Percentiles rank a stretch among this genome's conserved stretches.
These are phyloP conservation scores for Pleoardoris graminearum DNA, from an alignment of 2,329 filamentous ascomycete species.

Conservation along the genomic window DNA sequence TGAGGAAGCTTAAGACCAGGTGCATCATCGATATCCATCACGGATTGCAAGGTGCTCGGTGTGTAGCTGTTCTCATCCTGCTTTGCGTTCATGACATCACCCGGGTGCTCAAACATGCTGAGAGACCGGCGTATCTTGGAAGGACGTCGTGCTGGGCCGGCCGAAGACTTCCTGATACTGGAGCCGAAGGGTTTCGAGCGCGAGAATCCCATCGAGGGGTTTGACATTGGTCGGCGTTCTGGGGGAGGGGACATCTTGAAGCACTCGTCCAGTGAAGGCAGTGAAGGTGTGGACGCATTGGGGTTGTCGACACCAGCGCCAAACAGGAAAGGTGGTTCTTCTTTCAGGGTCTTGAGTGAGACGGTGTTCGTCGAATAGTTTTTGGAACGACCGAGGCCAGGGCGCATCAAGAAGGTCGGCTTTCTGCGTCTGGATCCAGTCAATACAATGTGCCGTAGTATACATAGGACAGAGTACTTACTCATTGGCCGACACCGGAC, in stretches of 20 bases:
- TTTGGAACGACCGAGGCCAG: conserved; percentile 75
- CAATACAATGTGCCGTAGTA: conserved; percentile 17
- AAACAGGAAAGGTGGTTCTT: conserved; percentile 75
- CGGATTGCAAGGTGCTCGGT: conserved; percentile 66
- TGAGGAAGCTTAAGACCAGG: conserved; percentile 78
- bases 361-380: conserved; percentile 70
- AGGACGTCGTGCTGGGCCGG: conserved; percentile 68
- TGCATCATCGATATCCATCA: conserved; percentile 81
- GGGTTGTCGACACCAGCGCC: conserved; percentile 57
- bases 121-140: conserved; percentile 79
- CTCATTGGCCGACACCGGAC: conserved; percentile 44
- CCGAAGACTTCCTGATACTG: conserved; percentile 65
- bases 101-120: conserved; percentile 96
- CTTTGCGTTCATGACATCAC: conserved; percentile 74
- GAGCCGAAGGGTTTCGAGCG: conserved; percentile 65
- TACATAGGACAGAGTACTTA: conserved; percentile 24
- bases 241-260: conserved; percentile 79
- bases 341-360: conserved; percentile 61
- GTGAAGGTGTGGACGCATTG: conserved; percentile 64
- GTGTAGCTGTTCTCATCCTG: conserved; percentile 67
- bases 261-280: conserved; percentile 77
- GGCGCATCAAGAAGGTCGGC: conserved; percentile 66
- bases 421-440: conserved; percentile 36
- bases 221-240: conserved; percentile 63
- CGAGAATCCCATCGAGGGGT: conserved; percentile 58